Evolutionary conservation across 805 yeast genomes (phyloP).

Genomic region (Candida bentonensis): DNA sequence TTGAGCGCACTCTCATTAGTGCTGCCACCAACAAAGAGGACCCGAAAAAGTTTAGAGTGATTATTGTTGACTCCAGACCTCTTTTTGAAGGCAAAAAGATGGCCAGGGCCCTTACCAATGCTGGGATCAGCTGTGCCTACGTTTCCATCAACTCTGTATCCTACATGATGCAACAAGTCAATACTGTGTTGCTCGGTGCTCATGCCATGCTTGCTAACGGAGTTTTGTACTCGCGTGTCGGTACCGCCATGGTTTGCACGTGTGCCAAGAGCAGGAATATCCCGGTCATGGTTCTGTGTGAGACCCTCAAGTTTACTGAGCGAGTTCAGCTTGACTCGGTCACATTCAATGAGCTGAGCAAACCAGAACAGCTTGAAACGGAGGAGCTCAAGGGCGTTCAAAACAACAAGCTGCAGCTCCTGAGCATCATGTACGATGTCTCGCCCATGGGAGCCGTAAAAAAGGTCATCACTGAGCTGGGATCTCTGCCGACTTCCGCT

Average conservation of each 20-base stretch:
- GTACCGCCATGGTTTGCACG: constrained; percentile 89
- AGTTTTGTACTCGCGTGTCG: constrained; percentile 81
- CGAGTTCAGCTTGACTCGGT: constrained; percentile 95
- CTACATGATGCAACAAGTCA: constrained; percentile 72
- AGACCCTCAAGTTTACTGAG: constrained; percentile 85
- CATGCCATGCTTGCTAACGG: constrained; percentile 97
- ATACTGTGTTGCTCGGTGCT: constrained; percentile 87
- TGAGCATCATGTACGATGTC: constrained; percentile 82
- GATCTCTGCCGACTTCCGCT: constrained; percentile 94
- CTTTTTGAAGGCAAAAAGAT: constrained; percentile 81
- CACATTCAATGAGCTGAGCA: constrained; percentile 66
- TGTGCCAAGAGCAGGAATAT: constrained; percentile 75
- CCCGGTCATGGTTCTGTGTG: constrained; percentile 93
- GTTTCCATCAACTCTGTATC: constrained; percentile 67
- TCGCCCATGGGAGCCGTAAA: constrained; percentile 90
- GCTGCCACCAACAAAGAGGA: constrained; percentile 48
- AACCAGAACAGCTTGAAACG: constrained; percentile 17
- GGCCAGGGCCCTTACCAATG: constrained; percentile 46
- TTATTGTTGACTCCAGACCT: constrained; percentile 87
- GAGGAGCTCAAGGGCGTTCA: constrained; percentile 17
- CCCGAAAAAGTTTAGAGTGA: constrained; percentile 56
- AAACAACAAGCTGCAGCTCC: constrained; percentile 37
- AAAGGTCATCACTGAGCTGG: constrained; percentile 90
- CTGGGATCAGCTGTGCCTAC: constrained; percentile 62
- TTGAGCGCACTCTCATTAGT: constrained; percentile 50